phyloP scores from a whole-genome alignment of 257 asterid genomes.

The Euphrasia confusa region DNA sequence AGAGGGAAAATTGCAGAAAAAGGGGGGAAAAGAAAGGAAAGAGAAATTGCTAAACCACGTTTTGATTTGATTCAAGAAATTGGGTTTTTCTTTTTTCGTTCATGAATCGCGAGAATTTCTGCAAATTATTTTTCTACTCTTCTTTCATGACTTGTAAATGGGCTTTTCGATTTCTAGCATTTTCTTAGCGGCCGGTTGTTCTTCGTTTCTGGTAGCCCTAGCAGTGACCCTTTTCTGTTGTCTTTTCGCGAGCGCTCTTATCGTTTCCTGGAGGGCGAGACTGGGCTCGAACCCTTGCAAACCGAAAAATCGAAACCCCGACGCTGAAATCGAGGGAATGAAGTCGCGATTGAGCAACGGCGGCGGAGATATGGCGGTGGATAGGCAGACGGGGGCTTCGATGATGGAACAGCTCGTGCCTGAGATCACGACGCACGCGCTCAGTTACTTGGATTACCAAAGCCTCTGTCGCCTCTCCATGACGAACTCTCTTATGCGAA shows the following conservation, averaged over 20 bases:
- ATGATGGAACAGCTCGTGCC: constrained; percentile 99
- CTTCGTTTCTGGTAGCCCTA: constrained; percentile 39
- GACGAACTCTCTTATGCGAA: constrained; percentile 94
- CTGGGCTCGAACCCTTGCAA: constrained; percentile 21
- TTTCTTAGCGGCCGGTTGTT: constrained; percentile 31
- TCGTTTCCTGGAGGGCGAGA: constrained; percentile 31
- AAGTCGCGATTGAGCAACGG: constrained; percentile 29
- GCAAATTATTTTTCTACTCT: constrained; percentile 19
- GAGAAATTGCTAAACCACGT: constrained; percentile 25
- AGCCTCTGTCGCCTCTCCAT: constrained; percentile 94
- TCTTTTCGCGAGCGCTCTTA: constrained; percentile 33
- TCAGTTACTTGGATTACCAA: constrained; percentile 90
- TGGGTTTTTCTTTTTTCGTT: constrained; percentile 17
- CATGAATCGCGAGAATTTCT: constrained; percentile 32
- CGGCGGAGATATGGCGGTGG: constrained; percentile 43
- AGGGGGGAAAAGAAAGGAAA: constrained; percentile 12
- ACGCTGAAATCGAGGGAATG: constrained; percentile 26
- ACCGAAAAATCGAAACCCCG: constrained; percentile 13
- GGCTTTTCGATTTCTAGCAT: constrained; percentile 37
- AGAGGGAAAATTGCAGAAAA: not conserved
- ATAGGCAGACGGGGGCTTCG: constrained; percentile 77
- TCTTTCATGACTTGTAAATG: constrained; percentile 61
- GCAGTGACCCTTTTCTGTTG: constrained; percentile 46
- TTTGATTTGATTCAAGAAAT: constrained; percentile 26
- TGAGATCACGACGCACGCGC: constrained; percentile 93